Evolutionary conservation across 495 filamentous ascomycete species (phyloP).

Genomic region (Tetracladium marchalianum): DNA sequence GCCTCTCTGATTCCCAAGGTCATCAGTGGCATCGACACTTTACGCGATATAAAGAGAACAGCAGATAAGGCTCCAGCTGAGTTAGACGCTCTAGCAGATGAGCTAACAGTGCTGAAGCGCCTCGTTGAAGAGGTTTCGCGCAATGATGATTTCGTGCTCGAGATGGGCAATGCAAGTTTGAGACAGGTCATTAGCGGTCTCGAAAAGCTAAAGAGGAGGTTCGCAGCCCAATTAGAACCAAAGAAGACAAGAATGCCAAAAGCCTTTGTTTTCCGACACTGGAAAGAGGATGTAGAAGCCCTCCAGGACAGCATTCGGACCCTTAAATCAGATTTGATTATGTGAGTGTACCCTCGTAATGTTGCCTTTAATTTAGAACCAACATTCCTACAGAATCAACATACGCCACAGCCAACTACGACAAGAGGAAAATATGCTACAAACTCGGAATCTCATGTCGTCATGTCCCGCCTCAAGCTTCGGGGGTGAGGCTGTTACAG

Average conservation of each 20-base stretch:
- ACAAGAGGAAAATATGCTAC: conserved; percentile 1
- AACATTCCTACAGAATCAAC: background rate
- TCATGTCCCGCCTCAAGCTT: background rate
- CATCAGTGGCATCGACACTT: conserved; percentile 4
- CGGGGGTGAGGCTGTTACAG: background rate
- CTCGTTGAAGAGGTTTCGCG: conserved; percentile 2
- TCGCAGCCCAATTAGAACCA: background rate
- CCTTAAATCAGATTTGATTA: conserved; percentile 1
- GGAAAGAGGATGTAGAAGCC: conserved; percentile 11
- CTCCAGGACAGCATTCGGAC: conserved; percentile 1
- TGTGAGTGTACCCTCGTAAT: conserved; percentile 5
- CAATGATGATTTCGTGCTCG: conserved; percentile 2
- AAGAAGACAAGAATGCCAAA: conserved; percentile 1
- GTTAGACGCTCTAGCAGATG: background rate
- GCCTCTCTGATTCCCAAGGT: conserved; percentile 2
- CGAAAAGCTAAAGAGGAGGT: conserved; percentile 4
- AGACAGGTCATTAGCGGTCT: background rate
- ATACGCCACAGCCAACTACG: background rate
- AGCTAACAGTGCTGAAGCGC: conserved; percentile 2
- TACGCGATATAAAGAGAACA: background rate
- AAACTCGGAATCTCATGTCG: background rate
- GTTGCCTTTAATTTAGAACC: background rate
- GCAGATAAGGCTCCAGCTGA: conserved; percentile 7
- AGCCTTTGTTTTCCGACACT: conserved; percentile 6
- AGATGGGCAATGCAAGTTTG: conserved; percentile 1